Conservation (phyloP, 2,329 filamentous ascomycete species). For the Didymella pomorum region DNA sequence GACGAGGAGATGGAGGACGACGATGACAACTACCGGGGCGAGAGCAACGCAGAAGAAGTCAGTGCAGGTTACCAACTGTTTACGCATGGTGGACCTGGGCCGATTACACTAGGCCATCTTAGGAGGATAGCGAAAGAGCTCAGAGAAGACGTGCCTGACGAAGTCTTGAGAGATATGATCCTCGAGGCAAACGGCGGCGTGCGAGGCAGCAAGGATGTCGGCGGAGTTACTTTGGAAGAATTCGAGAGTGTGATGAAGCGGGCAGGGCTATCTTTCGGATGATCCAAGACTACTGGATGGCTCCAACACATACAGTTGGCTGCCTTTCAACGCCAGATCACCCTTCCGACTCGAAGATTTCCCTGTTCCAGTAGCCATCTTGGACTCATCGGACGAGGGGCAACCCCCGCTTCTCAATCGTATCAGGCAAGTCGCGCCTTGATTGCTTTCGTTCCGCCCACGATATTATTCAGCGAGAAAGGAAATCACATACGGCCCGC, state of each 20-base stretch:
- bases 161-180: conserved; percentile 90
- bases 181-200: conserved; percentile 87
- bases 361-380: not conserved
- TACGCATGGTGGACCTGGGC: conserved; percentile 63
- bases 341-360: not conserved
- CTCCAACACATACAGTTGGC: not conserved
- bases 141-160: conserved; percentile 84
- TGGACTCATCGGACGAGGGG: not conserved
- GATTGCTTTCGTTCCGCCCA: not conserved
- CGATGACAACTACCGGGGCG: conserved; percentile 35
- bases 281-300: conserved; percentile 43
- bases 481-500: not conserved
- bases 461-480: too few species aligned
- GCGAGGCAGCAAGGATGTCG: conserved; percentile 60
- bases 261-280: conserved; percentile 79
- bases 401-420: too few species aligned
- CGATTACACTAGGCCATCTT: conserved; percentile 83
- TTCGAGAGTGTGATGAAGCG: conserved; percentile 87
- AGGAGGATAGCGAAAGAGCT: conserved; percentile 79
- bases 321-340: not conserved
- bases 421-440: not conserved
- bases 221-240: conserved; percentile 77
- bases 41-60: conserved; percentile 68
- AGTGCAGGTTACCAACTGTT: conserved; percentile 86
- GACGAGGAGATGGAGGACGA: conserved; percentile 58